A percentile compares a stretch with the other conserved stretches of the same genome.
phyloP scores from a whole-genome alignment of 306 rosid genomes.

The Oemleria cerasiformis region DNA sequence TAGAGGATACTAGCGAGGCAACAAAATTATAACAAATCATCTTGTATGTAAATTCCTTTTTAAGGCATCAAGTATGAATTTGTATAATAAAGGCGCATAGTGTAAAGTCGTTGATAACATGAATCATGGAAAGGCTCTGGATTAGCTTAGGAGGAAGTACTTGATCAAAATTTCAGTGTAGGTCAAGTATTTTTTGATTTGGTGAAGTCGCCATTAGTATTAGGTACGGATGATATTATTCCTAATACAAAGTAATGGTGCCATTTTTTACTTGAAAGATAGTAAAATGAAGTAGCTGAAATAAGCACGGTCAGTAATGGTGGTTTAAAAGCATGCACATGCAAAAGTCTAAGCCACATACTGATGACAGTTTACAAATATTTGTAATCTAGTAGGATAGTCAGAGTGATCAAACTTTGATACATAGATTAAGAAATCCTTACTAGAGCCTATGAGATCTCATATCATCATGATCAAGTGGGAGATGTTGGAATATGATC shows the following conservation, averaged over 20 bases:
- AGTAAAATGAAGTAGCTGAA: background rate
- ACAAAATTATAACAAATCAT: background rate
- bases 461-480: background rate
- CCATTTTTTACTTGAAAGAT: background rate
- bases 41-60: background rate
- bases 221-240: no score
- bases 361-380: background rate
- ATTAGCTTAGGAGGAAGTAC: background rate
- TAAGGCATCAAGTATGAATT: background rate
- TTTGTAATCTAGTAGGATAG: background rate
- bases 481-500: background rate
- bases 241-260: no score
- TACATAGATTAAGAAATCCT: no score
- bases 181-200: no score
- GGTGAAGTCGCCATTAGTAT: no score
- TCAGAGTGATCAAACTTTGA: background rate
- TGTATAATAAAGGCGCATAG: background rate
- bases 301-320: background rate
- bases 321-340: background rate
- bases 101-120: background rate
- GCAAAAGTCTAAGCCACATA: background rate
- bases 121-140: background rate
- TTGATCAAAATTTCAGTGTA: no score
- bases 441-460: background rate
- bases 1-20: background rate